Evolutionary conservation across 73 alveolate genomes (phyloP), one percentile per base, ranked within the genome.

Genomic region (Urostyla sp.): DNA sequence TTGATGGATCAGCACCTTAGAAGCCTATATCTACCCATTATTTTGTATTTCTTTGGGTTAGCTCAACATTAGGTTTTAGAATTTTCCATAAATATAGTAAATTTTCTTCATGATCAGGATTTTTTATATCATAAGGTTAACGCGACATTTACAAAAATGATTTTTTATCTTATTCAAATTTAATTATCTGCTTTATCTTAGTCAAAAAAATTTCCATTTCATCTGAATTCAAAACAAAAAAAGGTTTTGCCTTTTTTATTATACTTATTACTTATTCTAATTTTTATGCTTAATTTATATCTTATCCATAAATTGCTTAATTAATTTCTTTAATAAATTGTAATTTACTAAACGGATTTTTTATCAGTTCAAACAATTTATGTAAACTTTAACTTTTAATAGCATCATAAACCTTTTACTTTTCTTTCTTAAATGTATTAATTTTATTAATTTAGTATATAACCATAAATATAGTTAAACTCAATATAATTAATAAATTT

Each of bases 1-100:
- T 75, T 21, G 79, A 34, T 20, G 87, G 87, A 26, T 75, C 57
- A 15, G 43, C 36, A 15, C 72, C 55, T 31, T 75, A 37, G 67
- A 75, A 75, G 7, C 87, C 87, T 16, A 66, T 66, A 11, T 13
- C 31, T 5, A 24, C 31, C 72, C 72, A 55, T 55, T 55, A 40
- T 13, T 55, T 46, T 23, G 72, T n/a, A n/a, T n/a, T n/a, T n/a
- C n/a, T n/a, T n/a, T n/a, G n/a, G n/a, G n/a, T n/a, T n/a, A n/a
- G n/a, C n/a, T n/a, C n/a, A n/a, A n/a, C n/a, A n/a, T n/a, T n/a
- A n/a, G n/a, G n/a, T n/a, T n/a, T n/a, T n/a, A n/a, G n/a, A n/a
- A n/a, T n/a, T n/a, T n/a, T n/a, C n/a, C n/a, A n/a, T n/a, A n/a
- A n/a, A n/a, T n/a, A n/a, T n/a, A n/a, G n/a, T n/a, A n/a, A n/a